Percentiles rank a stretch among this genome's conserved stretches.
phyloP scores from a whole-genome alignment of 176 grass and related monocot genomes.

The Cenchrus purpureus region DNA sequence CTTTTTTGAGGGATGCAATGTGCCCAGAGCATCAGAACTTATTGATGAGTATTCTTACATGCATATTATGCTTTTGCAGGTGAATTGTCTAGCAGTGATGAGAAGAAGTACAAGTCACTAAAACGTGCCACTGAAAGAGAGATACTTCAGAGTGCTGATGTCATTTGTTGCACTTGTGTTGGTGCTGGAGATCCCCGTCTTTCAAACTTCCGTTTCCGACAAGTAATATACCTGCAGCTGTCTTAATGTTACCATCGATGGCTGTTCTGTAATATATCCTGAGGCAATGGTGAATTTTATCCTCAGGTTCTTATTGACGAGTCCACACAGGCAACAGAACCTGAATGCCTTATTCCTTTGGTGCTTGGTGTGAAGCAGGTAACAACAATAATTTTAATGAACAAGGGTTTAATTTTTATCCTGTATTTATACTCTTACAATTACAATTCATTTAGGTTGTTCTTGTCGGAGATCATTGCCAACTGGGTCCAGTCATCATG shows the following conservation, averaged over 20 bases:
- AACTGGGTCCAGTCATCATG: constrained; percentile 98
- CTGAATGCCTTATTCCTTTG: constrained; percentile 96
- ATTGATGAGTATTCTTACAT: constrained; percentile 17
- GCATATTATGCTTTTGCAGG: constrained; percentile 49
- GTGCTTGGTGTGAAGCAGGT: constrained; percentile 99
- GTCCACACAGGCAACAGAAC: constrained; percentile 95
- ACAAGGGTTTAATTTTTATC: constrained; percentile 15
- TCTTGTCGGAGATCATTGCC: constrained; percentile 99
- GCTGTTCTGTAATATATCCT: constrained; percentile 18
- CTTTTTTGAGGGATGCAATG: constrained; percentile 16
- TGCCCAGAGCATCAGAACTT: not conserved
- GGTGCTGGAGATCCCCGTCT: constrained; percentile 97
- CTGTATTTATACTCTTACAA: constrained; percentile 13
- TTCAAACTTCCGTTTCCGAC: constrained; percentile 96
- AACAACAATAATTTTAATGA: constrained; percentile 26
- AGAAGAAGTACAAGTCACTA: constrained; percentile 98
- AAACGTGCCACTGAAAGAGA: constrained; percentile 99
- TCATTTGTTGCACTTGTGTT: constrained; percentile 99
- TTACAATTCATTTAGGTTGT: constrained; percentile 64
- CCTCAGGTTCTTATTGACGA: constrained; percentile 98
- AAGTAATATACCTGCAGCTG: constrained; percentile 52
- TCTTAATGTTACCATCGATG: not conserved
- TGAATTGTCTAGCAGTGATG: constrained; percentile 97
- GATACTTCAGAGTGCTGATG: constrained; percentile 99
- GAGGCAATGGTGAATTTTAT: constrained; percentile 15